Conservation (phyloP, 2,329 filamentous ascomycete species). For the Diaporthe sp. region DNA sequence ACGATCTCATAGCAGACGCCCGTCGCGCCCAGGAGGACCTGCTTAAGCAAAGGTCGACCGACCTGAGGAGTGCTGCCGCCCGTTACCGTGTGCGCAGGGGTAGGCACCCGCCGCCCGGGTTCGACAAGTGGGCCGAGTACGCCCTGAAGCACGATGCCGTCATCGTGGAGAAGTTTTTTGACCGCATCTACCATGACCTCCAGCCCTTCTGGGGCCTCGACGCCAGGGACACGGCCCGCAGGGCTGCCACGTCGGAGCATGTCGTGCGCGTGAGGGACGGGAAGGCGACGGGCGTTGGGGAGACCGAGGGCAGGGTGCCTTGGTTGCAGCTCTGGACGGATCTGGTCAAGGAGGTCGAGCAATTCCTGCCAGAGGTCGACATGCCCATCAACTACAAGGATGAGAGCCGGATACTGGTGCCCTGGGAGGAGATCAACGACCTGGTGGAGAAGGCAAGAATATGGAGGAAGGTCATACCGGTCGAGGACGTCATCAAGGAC, state of each 20-base stretch:
- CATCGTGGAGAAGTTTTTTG: conserved; percentile 64
- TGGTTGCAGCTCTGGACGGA: conserved; percentile 64
- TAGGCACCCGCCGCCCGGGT: conserved; percentile 64
- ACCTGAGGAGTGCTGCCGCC: conserved; percentile 59
- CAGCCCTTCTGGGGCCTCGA: conserved; percentile 68
- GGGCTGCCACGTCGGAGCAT: conserved; percentile 59
- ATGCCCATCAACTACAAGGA: conserved; percentile 77
- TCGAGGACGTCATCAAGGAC: conserved; percentile 58
- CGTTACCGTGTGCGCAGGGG: conserved; percentile 61
- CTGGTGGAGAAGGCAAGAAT: conserved; percentile 63
- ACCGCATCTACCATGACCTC: conserved; percentile 67
- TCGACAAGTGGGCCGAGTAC: conserved; percentile 62
- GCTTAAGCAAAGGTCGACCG: conserved; percentile 56
- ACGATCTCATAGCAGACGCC: conserved; percentile 58
- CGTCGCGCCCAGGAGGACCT: conserved; percentile 54
- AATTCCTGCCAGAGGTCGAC: conserved; percentile 73
- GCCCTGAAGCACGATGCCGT: conserved; percentile 57
- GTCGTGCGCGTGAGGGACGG: conserved; percentile 64
- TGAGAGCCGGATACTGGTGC: conserved; percentile 73
- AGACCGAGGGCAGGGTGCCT: conserved; percentile 55
- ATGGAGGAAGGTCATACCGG: conserved; percentile 57
- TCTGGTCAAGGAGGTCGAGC: conserved; percentile 65
- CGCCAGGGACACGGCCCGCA: conserved; percentile 48
- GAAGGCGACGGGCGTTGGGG: conserved; percentile 55
- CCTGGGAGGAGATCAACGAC: conserved; percentile 67